Base-by-base conservation (phyloP, 2,329 filamentous ascomycete species). In the Hymenoscyphus occultus region DNA sequence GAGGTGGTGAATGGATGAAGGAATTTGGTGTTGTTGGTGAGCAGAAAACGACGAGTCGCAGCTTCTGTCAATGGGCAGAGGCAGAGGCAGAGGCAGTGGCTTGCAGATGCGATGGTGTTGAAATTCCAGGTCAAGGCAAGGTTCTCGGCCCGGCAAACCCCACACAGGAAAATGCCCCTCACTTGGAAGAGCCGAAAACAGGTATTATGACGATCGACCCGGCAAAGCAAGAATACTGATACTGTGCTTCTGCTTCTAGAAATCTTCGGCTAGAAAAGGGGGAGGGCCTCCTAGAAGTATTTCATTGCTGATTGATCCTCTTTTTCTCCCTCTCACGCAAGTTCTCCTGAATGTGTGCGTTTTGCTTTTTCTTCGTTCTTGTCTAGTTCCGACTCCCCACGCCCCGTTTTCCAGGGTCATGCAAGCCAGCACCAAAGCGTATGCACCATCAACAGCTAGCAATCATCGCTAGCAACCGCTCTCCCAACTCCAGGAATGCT, bases 61-160 rank as follows among this genome's bases (percentile, higher is more conserved):
- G 48, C 48, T 54, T 45, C 22, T 28, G 48, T n/a, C 31, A 45
- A 42, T 56, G 12, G 32, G 35, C n/a, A 16, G 39, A n/a, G 31
- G 42, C 58, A 35, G 57, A 65, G 39, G 42, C 65, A 61, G 56
- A 56, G 62, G 28, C 28, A 58, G 48, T 56, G 54, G 51, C 57
- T 35, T 35, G 35, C 35, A 35, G 35, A 35, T 35, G 35, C 35
- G 14, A n/a, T 48, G 45, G 45, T 48, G 45, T 48, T 51, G 45
- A 40, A 14, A 31, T 56, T 31, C 31, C 31, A 13, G 13, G 45
- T 35, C 35, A 39, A 40, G 59, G 7, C 31, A 28, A 61, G 31
- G 40, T 45, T 45, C 42, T 51, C 57, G 32, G 35, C 60, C 39
- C 63, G 63, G 65, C 35, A 64, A 64, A 62, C 67, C 67, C 67